These are phyloP conservation scores for Pisolithus marmoratus DNA, from an alignment of 768 basidiomycete species.

Conservation along the genomic window DNA sequence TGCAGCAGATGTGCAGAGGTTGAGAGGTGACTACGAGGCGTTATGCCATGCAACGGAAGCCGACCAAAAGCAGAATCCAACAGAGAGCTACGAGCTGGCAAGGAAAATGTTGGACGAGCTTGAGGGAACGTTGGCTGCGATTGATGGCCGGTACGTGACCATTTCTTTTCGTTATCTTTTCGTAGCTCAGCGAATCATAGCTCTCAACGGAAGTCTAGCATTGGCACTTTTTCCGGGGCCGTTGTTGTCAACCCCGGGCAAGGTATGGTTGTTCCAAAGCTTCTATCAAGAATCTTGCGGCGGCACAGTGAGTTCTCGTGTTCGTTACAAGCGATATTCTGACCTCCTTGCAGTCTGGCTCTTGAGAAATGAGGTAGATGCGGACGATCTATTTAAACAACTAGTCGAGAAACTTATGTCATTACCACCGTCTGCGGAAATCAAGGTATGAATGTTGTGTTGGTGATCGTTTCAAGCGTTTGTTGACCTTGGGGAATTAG, in stretches of 20 bases:
- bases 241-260: constrained; percentile 21
- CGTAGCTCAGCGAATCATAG: constrained; percentile 18
- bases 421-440: constrained; percentile 50
- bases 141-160: constrained; percentile 46
- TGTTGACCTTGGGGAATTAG: constrained; percentile 31
- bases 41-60: constrained; percentile 8
- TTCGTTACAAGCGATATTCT: constrained; percentile 5
- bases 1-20: constrained; percentile 49
- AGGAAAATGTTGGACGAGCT: constrained; percentile 57
- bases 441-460: constrained; percentile 39
- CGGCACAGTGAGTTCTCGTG: constrained; percentile 53
- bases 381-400: constrained; percentile 43
- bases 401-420: constrained; percentile 55
- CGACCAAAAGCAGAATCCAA: constrained; percentile 41
- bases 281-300: constrained; percentile 57
- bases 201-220: constrained; percentile 38
- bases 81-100: constrained; percentile 50
- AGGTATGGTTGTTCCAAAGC: constrained; percentile 53
- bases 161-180: not conserved
- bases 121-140: constrained; percentile 45
- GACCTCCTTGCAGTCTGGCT: constrained; percentile 50
- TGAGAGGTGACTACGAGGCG: constrained; percentile 48
- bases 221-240: constrained; percentile 24
- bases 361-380: constrained; percentile 49
- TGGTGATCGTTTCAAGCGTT: not conserved